Evolutionary conservation across 2,329 filamentous ascomycete genomes (phyloP), one percentile per base, ranked within the genome.

Genomic region (Sporothrix inflata): DNA sequence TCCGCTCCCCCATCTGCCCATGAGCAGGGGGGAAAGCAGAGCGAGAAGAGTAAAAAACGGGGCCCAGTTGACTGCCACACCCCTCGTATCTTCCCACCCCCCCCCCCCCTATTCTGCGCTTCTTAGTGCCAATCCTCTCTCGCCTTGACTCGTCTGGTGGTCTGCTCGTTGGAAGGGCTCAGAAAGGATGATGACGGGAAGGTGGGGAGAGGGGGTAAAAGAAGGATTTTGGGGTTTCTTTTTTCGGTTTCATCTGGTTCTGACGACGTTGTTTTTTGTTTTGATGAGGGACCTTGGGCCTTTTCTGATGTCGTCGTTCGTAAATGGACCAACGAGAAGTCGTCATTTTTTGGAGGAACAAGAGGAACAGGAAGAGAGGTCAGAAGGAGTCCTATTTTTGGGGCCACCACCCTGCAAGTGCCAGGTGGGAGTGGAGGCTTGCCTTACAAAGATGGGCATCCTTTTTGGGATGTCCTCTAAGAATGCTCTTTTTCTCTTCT

Each of bases 321-420:
- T 65, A 65, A 47, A 65, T 21, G 11, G 61, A 47, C 61, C 61
- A 65, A 65, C 61, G 61, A 30, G 42, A 49, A 5, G 42, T 8
- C 61, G 14, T 1, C 14, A 34, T 8, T 19, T 11, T 9, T 1
- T 21, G 47, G 30, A 47, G 40, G 24, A 47, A 19, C 21, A 63
- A 42, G 6, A 57, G 27, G 14, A 63, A 63, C 34, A 24, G 60
- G 30, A 8, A 60, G 16, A 21, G 57, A 61, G 30, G 16, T 21
- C 34, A 42, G 34, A 63, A 47, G 42, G 21, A 34, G 14, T 65
- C 61, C 40, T 66, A 66, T 66, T 66, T 47, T 66, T 65, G 61
- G 61, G 42, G 21, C 61, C 61, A 30, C 11, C 9, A 66, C 60
- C 60, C 11, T 45, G n/a, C 30, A 6, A 38, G 53, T 63, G 60